phyloP scores from a whole-genome alignment of 441 rosid genomes.

The Populus hybrid region DNA sequence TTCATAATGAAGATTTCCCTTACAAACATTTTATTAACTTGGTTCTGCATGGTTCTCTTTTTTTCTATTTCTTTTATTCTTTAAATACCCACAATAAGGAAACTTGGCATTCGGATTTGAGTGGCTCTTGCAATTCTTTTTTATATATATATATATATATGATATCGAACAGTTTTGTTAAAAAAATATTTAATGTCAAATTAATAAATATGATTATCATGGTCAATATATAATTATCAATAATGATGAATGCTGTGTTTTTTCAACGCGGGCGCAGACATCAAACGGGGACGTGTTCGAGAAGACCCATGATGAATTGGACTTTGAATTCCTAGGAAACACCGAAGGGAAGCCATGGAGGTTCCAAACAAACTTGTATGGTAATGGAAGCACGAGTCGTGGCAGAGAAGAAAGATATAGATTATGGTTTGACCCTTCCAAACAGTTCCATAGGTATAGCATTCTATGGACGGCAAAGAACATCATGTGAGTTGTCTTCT shows the following conservation, averaged over 20 bases:
- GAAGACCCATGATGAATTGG: constrained; percentile 88
- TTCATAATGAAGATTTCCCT: not conserved
- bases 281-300: constrained; percentile 80
- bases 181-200: not conserved
- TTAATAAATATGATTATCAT: not conserved
- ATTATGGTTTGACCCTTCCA: constrained; percentile 91
- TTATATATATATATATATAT: too few species aligned
- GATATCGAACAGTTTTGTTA: not conserved
- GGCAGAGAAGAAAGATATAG: constrained; percentile 92
- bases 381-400: constrained; percentile 74
- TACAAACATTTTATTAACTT: not conserved
- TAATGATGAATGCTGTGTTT: not conserved
- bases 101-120: too few species aligned
- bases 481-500: constrained; percentile 53
- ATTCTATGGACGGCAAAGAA: constrained; percentile 73
- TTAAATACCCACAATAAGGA: too few species aligned
- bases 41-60: not conserved
- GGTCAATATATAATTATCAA: not conserved
- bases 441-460: constrained; percentile 79
- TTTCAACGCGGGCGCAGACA: constrained; percentile 35
- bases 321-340: constrained; percentile 89
- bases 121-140: too few species aligned
- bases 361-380: constrained; percentile 85
- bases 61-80: not conserved
- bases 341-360: constrained; percentile 84